phyloP scores from a whole-genome alignment of 768 basidiomycete genomes.

The Kwoniella heveanensis region DNA sequence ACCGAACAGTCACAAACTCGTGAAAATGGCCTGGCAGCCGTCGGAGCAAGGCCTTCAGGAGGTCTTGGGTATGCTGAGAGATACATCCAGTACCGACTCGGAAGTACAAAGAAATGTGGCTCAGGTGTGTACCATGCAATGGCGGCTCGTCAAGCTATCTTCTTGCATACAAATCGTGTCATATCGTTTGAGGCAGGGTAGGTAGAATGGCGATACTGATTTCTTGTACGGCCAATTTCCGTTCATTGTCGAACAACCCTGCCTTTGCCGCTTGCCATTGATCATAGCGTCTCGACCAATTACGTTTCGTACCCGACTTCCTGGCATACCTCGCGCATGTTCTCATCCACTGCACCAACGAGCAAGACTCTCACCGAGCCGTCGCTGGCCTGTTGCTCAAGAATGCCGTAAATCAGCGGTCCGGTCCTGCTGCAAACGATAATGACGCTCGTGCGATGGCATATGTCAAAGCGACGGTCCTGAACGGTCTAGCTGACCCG shows the following conservation, averaged over 20 bases:
- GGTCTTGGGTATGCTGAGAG: slow-evolving; percentile 86
- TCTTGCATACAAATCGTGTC: not conserved
- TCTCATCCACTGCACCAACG: slow-evolving; percentile 73
- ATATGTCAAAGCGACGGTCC: slow-evolving; percentile 58
- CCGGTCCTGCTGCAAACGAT: slow-evolving; percentile 65
- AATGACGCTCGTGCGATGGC: slow-evolving; percentile 62
- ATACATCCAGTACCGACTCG: slow-evolving; percentile 79
- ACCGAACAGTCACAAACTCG: not conserved
- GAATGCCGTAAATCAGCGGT: slow-evolving; percentile 76
- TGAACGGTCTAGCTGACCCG: slow-evolving; percentile 65
- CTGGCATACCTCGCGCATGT: slow-evolving; percentile 95
- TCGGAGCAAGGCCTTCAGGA: slow-evolving; percentile 83
- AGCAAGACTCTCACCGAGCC: slow-evolving; percentile 89
- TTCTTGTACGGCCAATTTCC: too few species aligned
- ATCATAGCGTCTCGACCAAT: slow-evolving; percentile 55
- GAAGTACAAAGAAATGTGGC: slow-evolving; percentile 76
- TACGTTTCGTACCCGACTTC: slow-evolving; percentile 84
- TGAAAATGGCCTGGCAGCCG: slow-evolving; percentile 72
- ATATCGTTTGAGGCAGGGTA: too few species aligned
- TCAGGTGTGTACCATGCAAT: slow-evolving; percentile 61
- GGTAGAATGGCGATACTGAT: not conserved
- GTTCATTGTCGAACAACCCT: too few species aligned
- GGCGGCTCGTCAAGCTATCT: not conserved
- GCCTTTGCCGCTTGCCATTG: not conserved
- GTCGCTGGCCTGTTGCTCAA: slow-evolving; percentile 97